A percentile compares a stretch with the other conserved stretches of the same genome.
Conservation (phyloP, 441 rosid species). For the Euphorbia celastroides region DNA sequence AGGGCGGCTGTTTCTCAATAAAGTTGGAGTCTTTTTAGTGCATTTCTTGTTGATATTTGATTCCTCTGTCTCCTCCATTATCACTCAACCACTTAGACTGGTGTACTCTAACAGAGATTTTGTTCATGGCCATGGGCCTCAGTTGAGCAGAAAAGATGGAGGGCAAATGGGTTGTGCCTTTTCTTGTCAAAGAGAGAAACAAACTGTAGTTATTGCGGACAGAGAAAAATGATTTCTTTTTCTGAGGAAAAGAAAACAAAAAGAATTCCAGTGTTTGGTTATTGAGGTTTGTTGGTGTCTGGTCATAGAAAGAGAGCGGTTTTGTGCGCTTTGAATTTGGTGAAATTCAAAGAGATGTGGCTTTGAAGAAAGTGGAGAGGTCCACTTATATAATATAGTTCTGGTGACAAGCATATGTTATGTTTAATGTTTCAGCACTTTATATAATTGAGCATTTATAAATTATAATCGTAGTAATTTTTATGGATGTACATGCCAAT, state of each 20-base stretch:
- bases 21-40: conserved; percentile 37
- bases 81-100: background rate
- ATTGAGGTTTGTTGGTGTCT: conserved; percentile 29
- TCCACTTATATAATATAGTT: too few relatives aligned
- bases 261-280: conserved; percentile 9
- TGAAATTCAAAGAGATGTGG: conserved; percentile 12
- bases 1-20: conserved; percentile 29
- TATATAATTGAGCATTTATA: too few relatives aligned
- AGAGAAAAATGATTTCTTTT: background rate
- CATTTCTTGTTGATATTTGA: conserved; percentile 44
- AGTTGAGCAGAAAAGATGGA: conserved; percentile 14
- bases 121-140: background rate
- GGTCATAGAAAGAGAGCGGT: conserved; percentile 8
- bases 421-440: too few relatives aligned
- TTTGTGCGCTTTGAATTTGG: conserved; percentile 20
- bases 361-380: conserved; percentile 13
- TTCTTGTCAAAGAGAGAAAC: conserved; percentile 9
- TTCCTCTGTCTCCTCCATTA: conserved; percentile 69
- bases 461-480: too few relatives aligned
- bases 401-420: background rate
- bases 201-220: conserved; percentile 7
- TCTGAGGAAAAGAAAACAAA: background rate
- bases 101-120: conserved; percentile 4
- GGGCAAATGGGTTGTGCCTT: conserved; percentile 14
- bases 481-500: too few relatives aligned